Evolutionary conservation across 2,329 filamentous ascomycete genomes (phyloP), one percentile per base, ranked within the genome.

Genomic region (Ophiostoma piceae): DNA sequence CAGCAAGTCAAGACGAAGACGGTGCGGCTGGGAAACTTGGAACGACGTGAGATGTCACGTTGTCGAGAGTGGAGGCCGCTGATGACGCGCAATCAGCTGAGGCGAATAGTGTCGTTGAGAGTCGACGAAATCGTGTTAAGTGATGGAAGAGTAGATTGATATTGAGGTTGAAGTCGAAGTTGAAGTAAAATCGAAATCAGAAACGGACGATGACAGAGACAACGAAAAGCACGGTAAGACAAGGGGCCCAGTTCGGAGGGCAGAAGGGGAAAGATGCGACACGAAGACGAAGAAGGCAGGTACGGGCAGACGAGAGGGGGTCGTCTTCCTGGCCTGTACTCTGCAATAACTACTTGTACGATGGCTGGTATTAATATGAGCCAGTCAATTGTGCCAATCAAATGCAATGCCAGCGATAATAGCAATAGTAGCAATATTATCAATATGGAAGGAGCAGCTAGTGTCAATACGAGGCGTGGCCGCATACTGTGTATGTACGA

Each of bases 201-300:
- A 16, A 26, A 57, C 11, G 51, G 19, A n/a, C n/a, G 51, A 57
- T 12, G 51, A 35, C 35, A 35, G 35, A 5, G 35, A 35, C 43
- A 8, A 57, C 22, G 51, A 57, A 57, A 26, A 26, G 22, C 51
- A 57, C 12, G 57, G 39, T 57, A 57, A 57, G 22, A 57, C 22
- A 57, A 22, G 51, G 51, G 51, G 51, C n/a, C 51, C 51, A 57
- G 51, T 47, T 47, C 43, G 14, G 43, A 47, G 43, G 43, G 43
- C 43, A 47, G 43, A 47, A 26, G 22, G 51, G 51, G 22, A 29
- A 41, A 67, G 66, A 60, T 70, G 69, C 54, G 69, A 70, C 69
- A 70, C 68, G 51, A 60, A 54, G 64, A 70, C 68, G 51, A 60
- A 54, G 47, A 67, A 67, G 64, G 64, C 65, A 69, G 64, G 64